Evolutionary conservation across 2,329 filamentous ascomycete species (phyloP).

Genomic region (Beauveria sp.): DNA sequence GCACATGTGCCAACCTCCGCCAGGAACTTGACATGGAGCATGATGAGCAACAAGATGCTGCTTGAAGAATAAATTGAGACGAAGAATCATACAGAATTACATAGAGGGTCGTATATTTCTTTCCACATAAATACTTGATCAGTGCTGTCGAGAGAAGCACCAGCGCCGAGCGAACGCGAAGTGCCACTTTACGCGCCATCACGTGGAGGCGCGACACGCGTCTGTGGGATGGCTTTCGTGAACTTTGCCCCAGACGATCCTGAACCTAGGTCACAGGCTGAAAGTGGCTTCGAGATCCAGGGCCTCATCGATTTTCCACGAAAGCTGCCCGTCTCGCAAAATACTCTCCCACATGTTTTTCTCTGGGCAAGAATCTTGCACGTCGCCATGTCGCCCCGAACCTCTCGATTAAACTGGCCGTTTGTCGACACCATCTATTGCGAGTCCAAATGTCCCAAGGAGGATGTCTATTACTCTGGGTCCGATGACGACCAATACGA

Average conservation of each 20-base stretch:
- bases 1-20: background rate
- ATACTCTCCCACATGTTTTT: background rate
- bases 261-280: background rate
- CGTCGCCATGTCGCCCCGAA: background rate
- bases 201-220: slow-evolving; percentile 29
- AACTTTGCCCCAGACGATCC: background rate
- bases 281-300: background rate
- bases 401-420: slow-evolving; percentile 15
- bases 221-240: slow-evolving; percentile 11
- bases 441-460: slow-evolving; percentile 30
- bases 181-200: slow-evolving; percentile 23
- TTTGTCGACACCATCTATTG: slow-evolving; percentile 36
- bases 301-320: background rate
- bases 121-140: no score
- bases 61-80: background rate
- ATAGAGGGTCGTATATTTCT: no score
- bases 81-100: no score
- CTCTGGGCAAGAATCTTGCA: background rate
- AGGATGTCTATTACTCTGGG: slow-evolving; percentile 46
- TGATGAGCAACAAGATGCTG: no score
- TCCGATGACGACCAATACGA: slow-evolving; percentile 50
- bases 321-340: background rate
- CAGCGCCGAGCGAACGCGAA: background rate
- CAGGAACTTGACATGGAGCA: background rate
- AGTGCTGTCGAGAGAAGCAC: background rate